These are phyloP conservation scores for Furcasterigmium furcatum DNA, from an alignment of 2,329 filamentous ascomycete genomes.

Conservation along the genomic window DNA sequence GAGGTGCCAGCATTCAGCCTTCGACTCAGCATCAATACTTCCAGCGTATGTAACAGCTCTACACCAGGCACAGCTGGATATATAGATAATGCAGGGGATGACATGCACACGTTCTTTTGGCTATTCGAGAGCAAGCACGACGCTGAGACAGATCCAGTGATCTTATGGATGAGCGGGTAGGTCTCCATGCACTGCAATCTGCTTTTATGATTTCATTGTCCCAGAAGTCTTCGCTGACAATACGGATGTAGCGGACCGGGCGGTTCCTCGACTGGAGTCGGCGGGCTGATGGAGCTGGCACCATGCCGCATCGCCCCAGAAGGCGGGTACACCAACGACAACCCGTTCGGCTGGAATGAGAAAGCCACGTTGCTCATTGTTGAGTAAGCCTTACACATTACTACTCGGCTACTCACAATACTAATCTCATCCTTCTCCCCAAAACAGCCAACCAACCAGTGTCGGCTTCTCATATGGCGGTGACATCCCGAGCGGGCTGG, in stretches of 20 bases:
- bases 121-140: constrained; percentile 2
- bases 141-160: background rate
- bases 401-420: background rate
- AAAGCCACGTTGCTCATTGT: constrained; percentile 1
- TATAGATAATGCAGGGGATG: background rate
- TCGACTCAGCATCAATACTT: background rate
- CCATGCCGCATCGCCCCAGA: constrained; percentile 3
- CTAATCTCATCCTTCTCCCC: background rate
- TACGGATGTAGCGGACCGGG: constrained; percentile 1
- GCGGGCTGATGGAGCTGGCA: constrained; percentile 2
- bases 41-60: background rate
- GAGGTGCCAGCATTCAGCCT: background rate
- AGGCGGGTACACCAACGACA: constrained; percentile 1
- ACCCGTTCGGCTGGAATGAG: constrained; percentile 1
- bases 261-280: constrained; percentile 2
- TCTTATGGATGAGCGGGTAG: constrained; percentile 3
- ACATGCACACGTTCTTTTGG: constrained; percentile 5
- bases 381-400: constrained; percentile 2
- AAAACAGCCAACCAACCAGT: background rate
- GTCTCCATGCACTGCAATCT: too few species aligned
- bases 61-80: constrained; percentile 1
- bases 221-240: background rate
- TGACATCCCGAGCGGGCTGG: background rate
- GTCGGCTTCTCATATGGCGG: background rate
- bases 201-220: too few species aligned